Evolutionary conservation across 192 early-diverging fungal species (phyloP), one percentile per base, ranked within the genome.

Genomic region (Coemansia sp.): DNA sequence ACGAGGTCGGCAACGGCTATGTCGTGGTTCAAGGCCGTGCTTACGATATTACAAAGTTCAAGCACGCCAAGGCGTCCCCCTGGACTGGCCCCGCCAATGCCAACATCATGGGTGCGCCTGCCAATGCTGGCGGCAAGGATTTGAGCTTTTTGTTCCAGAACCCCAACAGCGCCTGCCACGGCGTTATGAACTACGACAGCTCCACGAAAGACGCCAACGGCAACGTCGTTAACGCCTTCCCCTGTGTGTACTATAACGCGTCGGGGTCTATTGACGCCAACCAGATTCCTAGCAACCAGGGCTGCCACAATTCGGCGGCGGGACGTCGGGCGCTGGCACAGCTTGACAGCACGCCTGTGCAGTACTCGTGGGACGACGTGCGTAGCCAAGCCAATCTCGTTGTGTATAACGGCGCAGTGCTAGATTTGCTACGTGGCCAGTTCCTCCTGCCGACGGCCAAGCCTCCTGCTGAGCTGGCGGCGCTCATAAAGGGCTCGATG

Each of bases 81-180:
- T 75, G 76, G 78, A 81, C 76, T 0, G 81, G 85, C 36, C 47
- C 49, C 8, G 75, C 74, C 1, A 69, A 74, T 34, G 86, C 88
- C 36, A 74, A 90, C 47, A 68, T 92, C 12, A 79, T 86, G 70
- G 85, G 85, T 69, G 80, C 80, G 5, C 78, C 89, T 3, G 76
- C 87, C 5, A 83, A 86, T 22, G 88, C 89, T 0, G 89, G 90
- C 52, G 89, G 90, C 60, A 88, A 82, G 76, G 93, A 94, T 71
- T 71, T 92, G 63, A 87, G 88, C 22, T 92, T 93, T 43, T 58
- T 94, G 84, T 94, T 94, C 78, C 93, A 94, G 83, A 87, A 86
- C 61, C 86, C 90, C 55, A 92, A 94, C 70, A 66, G 71, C 43
- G 75, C 87, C 13, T 94, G 92, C 75, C 90, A 89, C 72, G 86